Base-by-base conservation (phyloP, 1,284 basidiomycete genomes). In the Malassezia obtusa region DNA sequence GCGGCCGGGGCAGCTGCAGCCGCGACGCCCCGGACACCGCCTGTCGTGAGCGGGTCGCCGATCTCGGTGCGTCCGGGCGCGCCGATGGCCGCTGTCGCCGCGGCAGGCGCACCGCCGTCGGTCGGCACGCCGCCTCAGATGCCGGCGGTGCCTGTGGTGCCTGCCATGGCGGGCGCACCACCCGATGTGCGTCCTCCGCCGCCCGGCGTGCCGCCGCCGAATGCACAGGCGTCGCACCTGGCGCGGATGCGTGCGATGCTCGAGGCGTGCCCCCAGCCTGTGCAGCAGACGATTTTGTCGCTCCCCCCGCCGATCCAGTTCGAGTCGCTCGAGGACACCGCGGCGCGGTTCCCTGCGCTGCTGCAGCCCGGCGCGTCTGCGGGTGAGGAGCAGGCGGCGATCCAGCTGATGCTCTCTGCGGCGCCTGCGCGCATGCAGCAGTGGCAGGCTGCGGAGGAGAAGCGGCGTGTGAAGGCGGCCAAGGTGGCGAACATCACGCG, bases 401-500 rank as follows among this genome's bases (percentile, higher is more conserved):
- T 64, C n/a, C 59, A 64, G 15, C 56, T 58, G 49, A 64, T 68
- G 52, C 60, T 61, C 50, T 55, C 60, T 15, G 54, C 62, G 30
- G 63, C 62, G 0, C 55, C 61, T 11, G 52, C 57, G 1, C 60
- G 62, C 24, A 59, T 72, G 38, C 63, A 64, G 32, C 56, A 63
- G 24, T 57, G 64, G 48, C 60, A 65, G 30, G 57, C 59, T 5
- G 50, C 49, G 5, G 66, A 68, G 50, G 54, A 56, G 7, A 68
- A 65, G 38, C 60, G 62, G 37, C 60, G 63, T 33, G 45, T 54
- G n/a, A 55, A 66, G 38, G 56, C 63, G 44, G 60, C 61, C 33
- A 73, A 73, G 59, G 63, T 73, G 58, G 77, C 63, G 56, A 69
- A 60, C 39, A 76, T 94, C 90, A 82, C 89, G 50, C 84, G 86